Evolutionary conservation across 805 yeast species (phyloP), one percentile per base, ranked within the genome.

Genomic region (Ogataea corticis): DNA sequence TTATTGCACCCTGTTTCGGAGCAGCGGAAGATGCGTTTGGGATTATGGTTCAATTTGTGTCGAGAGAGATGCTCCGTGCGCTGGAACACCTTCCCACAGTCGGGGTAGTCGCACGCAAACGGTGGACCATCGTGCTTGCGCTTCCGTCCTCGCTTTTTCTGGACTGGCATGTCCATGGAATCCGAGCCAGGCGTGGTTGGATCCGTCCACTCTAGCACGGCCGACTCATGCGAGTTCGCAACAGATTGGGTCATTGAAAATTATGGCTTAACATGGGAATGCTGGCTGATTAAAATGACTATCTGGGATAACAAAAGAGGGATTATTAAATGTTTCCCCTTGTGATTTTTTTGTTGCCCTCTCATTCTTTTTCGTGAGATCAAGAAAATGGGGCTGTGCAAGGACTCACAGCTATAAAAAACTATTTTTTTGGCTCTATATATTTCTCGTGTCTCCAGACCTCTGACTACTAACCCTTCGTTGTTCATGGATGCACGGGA

Each of bases 11-110:
- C 65, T 10, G 72, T 66, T n/a, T 45, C 46, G 3, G 51, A 29
- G 58, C 89, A 83, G 19, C 67, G 68, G 56, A 72, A 82, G 10
- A 82, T 79, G 42, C 75, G 76, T 16, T 73, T 69, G 2, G 80
- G 79, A 45, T 73, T 70, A 51, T 83, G 88, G 57, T 83, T 83
- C 41, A 83, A 67, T 55, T 79, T 75, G 57, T 83, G 88, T 41
- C 88, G 65, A 2, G 85, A 72, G 13, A 83, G 60, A 63, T 83
- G 88, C 55, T 83, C 88, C 1, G 82, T 74, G 40, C 88, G 58
- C 17, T 79, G 74, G 54, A 83, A 83, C 15, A 69, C 66, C 56
- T 82, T 83, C 31, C 66, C 69, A 55, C 88, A 83, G 29, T 72
- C 72, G 7, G 71, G 73, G 44, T 59, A 65, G 30, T 73, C 73